Percentiles rank a stretch among this genome's conserved stretches.
phyloP scores from a whole-genome alignment of 2,329 filamentous ascomycete species.

The Talaromyces sp. region DNA sequence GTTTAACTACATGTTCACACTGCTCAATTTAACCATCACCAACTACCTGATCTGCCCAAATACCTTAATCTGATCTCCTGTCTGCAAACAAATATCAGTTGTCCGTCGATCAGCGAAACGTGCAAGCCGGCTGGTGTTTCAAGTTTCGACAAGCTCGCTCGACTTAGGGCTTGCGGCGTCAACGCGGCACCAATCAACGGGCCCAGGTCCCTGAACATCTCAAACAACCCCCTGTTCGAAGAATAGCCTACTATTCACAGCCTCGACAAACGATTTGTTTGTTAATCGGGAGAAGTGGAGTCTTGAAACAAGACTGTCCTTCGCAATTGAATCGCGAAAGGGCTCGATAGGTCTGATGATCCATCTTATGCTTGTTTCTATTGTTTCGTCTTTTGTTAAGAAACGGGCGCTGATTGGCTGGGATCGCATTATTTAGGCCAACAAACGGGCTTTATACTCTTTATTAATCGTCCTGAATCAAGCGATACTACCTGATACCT shows the following conservation, averaged over 20 bases:
- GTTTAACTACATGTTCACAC: background rate
- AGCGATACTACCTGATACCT: background rate
- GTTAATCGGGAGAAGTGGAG: background rate
- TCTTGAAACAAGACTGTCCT: background rate
- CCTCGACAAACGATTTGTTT: background rate
- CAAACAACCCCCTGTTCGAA: slow-evolving; percentile 1
- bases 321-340: background rate
- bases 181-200: slow-evolving; percentile 1
- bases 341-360: background rate
- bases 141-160: slow-evolving; percentile 10
- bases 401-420: slow-evolving; percentile 2
- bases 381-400: background rate
- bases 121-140: slow-evolving; percentile 5
- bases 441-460: background rate
- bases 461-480: background rate
- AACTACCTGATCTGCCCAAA: background rate
- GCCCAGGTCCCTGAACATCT: slow-evolving; percentile 8
- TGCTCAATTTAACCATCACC: background rate
- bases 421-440: background rate
- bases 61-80: background rate
- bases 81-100: background rate
- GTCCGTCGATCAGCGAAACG: background rate
- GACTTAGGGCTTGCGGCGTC: slow-evolving; percentile 8
- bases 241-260: background rate
- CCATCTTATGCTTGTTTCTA: background rate